Conservation (phyloP, 1,139 yeast species). For the Geotrichum cucujoidarum region DNA sequence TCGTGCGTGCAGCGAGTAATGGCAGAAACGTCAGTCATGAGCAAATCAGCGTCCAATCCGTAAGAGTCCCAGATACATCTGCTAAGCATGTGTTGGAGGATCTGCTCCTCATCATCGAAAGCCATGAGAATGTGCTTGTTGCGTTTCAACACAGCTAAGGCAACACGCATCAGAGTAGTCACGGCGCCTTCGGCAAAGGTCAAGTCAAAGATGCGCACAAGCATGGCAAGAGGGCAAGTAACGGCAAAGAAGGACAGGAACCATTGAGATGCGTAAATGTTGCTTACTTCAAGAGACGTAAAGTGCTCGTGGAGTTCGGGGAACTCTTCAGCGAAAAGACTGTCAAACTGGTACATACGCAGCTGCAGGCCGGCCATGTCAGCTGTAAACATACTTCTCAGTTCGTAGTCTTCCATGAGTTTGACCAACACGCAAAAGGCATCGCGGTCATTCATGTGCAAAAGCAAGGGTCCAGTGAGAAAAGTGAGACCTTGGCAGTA, state of each 20-base stretch:
- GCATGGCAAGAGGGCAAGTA: constrained; percentile 52
- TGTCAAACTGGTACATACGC: constrained; percentile 52
- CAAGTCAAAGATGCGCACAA: constrained; percentile 51
- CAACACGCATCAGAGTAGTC: constrained; percentile 55
- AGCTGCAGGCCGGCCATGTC: constrained; percentile 54
- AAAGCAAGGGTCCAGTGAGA: constrained; percentile 57
- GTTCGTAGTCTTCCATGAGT: constrained; percentile 58
- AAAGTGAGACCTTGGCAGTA: constrained; percentile 69
- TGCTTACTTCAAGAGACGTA: constrained; percentile 33
- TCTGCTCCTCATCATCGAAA: constrained; percentile 55
- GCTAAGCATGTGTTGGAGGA: constrained; percentile 57
- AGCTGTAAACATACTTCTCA: constrained; percentile 54
- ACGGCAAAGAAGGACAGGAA: constrained; percentile 61
- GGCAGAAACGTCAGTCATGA: constrained; percentile 45
- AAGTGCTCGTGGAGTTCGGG: constrained; percentile 47
- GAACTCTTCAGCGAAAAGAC: constrained; percentile 42
- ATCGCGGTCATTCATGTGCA: constrained; percentile 47
- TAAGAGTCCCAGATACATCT: constrained; percentile 47
- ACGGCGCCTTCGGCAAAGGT: constrained; percentile 62
- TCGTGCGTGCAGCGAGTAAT: constrained; percentile 29
- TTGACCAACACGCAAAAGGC: constrained; percentile 53
- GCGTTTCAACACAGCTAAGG: constrained; percentile 50
- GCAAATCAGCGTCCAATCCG: constrained; percentile 45
- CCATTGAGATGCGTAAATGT: constrained; percentile 51
- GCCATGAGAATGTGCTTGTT: constrained; percentile 51